phyloP scores from a whole-genome alignment of 1,139 yeast species.

The Meyerozyma sp. region DNA sequence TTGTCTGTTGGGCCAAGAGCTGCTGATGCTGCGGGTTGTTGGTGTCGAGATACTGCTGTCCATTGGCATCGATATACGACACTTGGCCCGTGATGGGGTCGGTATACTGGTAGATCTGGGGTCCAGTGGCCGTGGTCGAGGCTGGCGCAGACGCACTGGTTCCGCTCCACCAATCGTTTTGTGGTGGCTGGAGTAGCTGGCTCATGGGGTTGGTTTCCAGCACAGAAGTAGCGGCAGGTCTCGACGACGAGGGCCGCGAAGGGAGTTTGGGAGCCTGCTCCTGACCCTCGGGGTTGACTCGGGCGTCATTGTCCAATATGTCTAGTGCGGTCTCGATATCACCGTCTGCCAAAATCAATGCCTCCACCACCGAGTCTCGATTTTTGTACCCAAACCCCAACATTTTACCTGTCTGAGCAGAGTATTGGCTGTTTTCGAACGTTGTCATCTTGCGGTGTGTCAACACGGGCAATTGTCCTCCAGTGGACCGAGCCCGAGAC shows the following conservation, averaged over 20 bases:
- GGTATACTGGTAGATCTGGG: conserved; percentile 53
- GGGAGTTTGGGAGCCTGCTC: conserved; percentile 40
- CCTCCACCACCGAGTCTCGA: conserved; percentile 45
- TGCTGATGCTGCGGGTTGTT: conserved; percentile 50
- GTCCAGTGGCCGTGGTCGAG: conserved; percentile 14
- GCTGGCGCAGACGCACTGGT: conserved; percentile 3
- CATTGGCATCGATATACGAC: conserved; percentile 54
- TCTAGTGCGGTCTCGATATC: conserved; percentile 45
- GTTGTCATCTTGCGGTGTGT: conserved; percentile 40
- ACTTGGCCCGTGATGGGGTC: conserved; percentile 59
- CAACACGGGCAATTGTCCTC: conserved; percentile 23
- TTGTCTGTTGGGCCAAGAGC: conserved; percentile 38
- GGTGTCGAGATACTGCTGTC: conserved; percentile 57
- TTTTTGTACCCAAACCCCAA: conserved; percentile 42
- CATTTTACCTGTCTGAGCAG: conserved; percentile 33
- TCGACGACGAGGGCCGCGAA: conserved; percentile 27
- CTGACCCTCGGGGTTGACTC: conserved; percentile 28
- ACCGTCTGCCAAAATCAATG: conserved; percentile 44
- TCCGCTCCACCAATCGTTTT: conserved; percentile 25
- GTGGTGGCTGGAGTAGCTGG: conserved; percentile 7
- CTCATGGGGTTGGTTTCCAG: conserved; percentile 15
- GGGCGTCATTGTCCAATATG: conserved; percentile 37
- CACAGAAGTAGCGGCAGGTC: conserved; percentile 5
- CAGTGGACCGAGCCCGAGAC: conserved; percentile 6
- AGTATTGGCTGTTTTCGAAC: conserved; percentile 38